Conservation (phyloP, 805 yeast genomes). For the Sugiyamaella chiloensis region DNA sequence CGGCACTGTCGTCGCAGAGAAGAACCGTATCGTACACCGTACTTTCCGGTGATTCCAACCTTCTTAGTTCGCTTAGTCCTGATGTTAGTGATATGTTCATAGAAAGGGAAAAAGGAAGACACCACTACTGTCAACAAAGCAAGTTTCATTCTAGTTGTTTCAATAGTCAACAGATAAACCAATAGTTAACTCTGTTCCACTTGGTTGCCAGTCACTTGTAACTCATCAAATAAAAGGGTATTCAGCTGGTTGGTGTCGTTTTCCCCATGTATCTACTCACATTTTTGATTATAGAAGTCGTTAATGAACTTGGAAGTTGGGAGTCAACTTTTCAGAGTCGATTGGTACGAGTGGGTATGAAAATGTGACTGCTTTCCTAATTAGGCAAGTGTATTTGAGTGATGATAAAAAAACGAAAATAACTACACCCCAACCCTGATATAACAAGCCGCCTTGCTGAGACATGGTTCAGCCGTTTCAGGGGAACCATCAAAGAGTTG, state of each 20-base stretch:
- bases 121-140: no score
- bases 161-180: no score
- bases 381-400: no score
- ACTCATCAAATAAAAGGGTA: no score
- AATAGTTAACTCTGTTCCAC: not conserved
- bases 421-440: no score
- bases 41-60: constrained; percentile 99
- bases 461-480: no score
- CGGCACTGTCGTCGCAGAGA: constrained; percentile 99
- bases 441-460: no score
- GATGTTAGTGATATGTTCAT: constrained; percentile 8
- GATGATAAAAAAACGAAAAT: no score
- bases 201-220: not conserved
- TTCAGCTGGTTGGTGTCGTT: no score
- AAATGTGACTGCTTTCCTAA: constrained; percentile 3
- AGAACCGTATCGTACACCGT: constrained; percentile 99
- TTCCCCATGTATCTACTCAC: not conserved
- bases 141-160: no score
- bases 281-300: not conserved
- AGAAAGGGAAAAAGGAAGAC: no score
- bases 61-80: constrained; percentile 99
- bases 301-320: constrained; percentile 3
- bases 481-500: no score
- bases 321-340: constrained; percentile 6
- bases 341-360: not conserved